A percentile compares a stretch with the other conserved stretches of the same genome.
Evolutionary conservation across 2,329 filamentous ascomycete genomes (phyloP).

Genomic region (Aspergillus hiratsukae): DNA sequence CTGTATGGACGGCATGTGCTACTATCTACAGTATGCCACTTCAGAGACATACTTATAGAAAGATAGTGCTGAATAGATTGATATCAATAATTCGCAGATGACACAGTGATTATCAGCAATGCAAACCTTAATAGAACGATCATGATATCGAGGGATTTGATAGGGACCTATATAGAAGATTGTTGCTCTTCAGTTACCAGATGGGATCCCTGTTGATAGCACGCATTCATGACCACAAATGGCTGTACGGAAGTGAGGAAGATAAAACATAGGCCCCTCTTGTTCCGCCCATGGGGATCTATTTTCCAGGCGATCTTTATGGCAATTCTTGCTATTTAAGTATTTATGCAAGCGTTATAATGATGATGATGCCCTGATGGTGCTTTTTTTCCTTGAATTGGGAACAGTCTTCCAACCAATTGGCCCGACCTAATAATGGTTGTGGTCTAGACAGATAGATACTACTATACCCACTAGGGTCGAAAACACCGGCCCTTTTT

Average conservation of each 20-base stretch:
- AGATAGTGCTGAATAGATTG: background rate
- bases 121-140: background rate
- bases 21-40: background rate
- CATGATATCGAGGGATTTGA: background rate
- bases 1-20: no score
- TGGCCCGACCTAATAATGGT: background rate
- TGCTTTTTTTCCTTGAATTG: slow-evolving; percentile 7
- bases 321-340: background rate
- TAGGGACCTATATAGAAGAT: background rate
- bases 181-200: background rate
- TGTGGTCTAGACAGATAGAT: slow-evolving; percentile 2
- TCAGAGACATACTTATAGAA: background rate
- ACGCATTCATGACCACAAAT: background rate
- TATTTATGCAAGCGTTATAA: background rate
- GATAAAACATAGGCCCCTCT: background rate
- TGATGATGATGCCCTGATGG: background rate
- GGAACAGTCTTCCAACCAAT: slow-evolving; percentile 20
- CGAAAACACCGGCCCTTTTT: slow-evolving; percentile 7
- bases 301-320: background rate
- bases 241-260: background rate
- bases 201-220: background rate
- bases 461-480: no score
- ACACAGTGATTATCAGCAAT: background rate
- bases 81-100: background rate
- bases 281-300: background rate